Evolutionary conservation across 306 rosid genomes (phyloP), one percentile per base, ranked within the genome.

Genomic region (Cicer judaicum): DNA sequence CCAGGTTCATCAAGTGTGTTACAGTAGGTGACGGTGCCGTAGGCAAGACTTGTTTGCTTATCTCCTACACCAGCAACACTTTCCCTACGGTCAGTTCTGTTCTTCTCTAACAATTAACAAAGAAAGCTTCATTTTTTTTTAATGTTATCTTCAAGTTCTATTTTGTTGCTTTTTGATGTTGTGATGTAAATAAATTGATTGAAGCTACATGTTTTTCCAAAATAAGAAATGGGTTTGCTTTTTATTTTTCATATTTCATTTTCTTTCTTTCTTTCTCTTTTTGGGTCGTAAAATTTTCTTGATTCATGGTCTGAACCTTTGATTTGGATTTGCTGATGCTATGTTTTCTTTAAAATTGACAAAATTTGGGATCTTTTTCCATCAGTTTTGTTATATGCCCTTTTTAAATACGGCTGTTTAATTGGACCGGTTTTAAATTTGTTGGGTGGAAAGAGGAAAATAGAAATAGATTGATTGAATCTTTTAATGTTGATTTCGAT

Each of bases 41-140:
- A 38, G 98, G 98, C 78, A 91, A 93, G 81, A 93, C 98, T 75
- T 93, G 98, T 84, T 89, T 93, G 98, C 98, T 91, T 68, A 93
- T 93, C 80, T 93, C 98, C 66, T 91, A 93, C 81, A 93, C 98
- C 80, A 93, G 96, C 90, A 93, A 91, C 85, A 93, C 98, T 82
- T 91, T 93, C 86, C 98, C 97, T 21, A 91, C 97, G 83, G 98
- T 91, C 12, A 76, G 88, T 70, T 64, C 40, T 29, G 88, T 70
- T 64, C 40, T 29, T 12, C 19, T 47, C 49, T 34, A 12, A 54
- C 67, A 77, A 75, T 68, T 5, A n/a, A n/a, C 66, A 12, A 15
- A 78, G 10, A 72, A 62, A 41, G 64, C 9, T 64, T 78, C 24
- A 36, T n/a, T 39, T 68, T 83, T 84, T 76, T 62, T 84, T 73